These are phyloP conservation scores for Anaeramoeba flamelloides DNA, from an alignment of 78 protist genomes.

Conservation along the genomic window DNA sequence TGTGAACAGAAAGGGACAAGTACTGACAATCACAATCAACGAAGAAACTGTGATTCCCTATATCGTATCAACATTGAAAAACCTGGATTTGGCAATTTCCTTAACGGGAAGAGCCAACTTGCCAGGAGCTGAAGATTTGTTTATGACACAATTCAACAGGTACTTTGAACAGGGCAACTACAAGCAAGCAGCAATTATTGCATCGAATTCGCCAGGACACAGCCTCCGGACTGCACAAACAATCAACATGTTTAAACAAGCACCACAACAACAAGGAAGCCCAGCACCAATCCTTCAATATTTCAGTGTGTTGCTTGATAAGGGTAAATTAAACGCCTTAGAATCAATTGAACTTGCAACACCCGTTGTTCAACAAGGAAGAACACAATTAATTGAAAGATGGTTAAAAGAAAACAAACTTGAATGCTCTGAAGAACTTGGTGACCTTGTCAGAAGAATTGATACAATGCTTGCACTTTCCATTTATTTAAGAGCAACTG, in stretches of 20 bases:
- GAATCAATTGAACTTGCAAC: conserved; percentile 87
- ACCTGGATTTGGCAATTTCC: conserved; percentile 61
- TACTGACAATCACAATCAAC: conserved; percentile 49
- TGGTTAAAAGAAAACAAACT: conserved; percentile 88
- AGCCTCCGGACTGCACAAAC: conserved; percentile 74
- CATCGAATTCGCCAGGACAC: conserved; percentile 60
- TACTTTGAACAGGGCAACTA: conserved; percentile 38
- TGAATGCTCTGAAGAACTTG: conserved; percentile 89
- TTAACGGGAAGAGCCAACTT: conserved; percentile 72
- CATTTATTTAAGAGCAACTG: conserved; percentile 65
- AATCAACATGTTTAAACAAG: conserved; percentile 60
- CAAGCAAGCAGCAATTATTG: conserved; percentile 78
- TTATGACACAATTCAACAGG: conserved; percentile 55
- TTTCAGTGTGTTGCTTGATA: conserved; percentile 77
- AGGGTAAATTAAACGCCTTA: conserved; percentile 58
- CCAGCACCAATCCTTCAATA: conserved; percentile 68
- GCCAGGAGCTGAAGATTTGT: conserved; percentile 81
- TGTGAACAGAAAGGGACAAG: conserved; percentile 68
- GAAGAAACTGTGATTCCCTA: conserved; percentile 68
- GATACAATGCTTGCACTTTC: conserved; percentile 58
- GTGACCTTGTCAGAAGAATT: conserved; percentile 61
- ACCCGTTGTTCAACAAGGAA: conserved; percentile 70
- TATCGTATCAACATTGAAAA: conserved; percentile 41
- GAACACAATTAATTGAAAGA: conserved; percentile 59
- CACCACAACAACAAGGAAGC: conserved; percentile 37